These are phyloP conservation scores for Thyridium curvatum DNA, from an alignment of 2,329 filamentous ascomycete genomes.

Conservation along the genomic window DNA sequence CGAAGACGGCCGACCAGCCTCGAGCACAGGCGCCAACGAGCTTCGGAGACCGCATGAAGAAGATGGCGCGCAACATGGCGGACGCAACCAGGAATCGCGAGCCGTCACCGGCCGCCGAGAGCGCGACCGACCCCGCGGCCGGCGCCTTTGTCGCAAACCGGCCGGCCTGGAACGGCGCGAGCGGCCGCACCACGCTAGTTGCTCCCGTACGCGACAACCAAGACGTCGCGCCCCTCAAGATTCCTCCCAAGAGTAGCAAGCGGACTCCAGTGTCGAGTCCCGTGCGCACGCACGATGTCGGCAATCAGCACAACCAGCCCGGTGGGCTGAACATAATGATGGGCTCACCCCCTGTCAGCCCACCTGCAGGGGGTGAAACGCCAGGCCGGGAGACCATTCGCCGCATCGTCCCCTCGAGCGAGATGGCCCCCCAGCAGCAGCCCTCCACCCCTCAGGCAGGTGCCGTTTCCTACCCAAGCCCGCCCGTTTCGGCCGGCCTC, in stretches of 20 bases:
- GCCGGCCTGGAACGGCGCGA: slow-evolving; percentile 67
- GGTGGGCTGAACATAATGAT: slow-evolving; percentile 5
- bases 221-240: slow-evolving; percentile 47
- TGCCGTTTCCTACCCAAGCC: slow-evolving; percentile 27
- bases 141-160: slow-evolving; percentile 29
- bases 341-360: slow-evolving; percentile 22
- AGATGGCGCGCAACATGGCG: slow-evolving; percentile 16
- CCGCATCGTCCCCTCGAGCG: slow-evolving; percentile 27
- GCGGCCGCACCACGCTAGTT: slow-evolving; percentile 59
- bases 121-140: slow-evolving; percentile 25
- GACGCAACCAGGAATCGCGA: slow-evolving; percentile 8
- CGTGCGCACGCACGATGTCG: slow-evolving; percentile 12
- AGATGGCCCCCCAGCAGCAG: slow-evolving; percentile 16
- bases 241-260: slow-evolving; percentile 46
- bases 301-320: slow-evolving; percentile 4
- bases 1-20: slow-evolving; percentile 14
- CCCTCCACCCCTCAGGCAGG: slow-evolving; percentile 5
- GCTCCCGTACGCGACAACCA: slow-evolving; percentile 57
- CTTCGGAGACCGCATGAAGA: slow-evolving; percentile 40
- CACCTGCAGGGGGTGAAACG: slow-evolving; percentile 19
- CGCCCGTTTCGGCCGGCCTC: slow-evolving; percentile 25
- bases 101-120: slow-evolving; percentile 18
- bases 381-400: slow-evolving; percentile 19
- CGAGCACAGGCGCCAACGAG: slow-evolving; percentile 21
- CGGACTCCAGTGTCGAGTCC: slow-evolving; percentile 15